These are phyloP conservation scores for Anthoceros angustus DNA, from an alignment of 225 moss, liverwort and hornwort species.

Conservation along the genomic window DNA sequence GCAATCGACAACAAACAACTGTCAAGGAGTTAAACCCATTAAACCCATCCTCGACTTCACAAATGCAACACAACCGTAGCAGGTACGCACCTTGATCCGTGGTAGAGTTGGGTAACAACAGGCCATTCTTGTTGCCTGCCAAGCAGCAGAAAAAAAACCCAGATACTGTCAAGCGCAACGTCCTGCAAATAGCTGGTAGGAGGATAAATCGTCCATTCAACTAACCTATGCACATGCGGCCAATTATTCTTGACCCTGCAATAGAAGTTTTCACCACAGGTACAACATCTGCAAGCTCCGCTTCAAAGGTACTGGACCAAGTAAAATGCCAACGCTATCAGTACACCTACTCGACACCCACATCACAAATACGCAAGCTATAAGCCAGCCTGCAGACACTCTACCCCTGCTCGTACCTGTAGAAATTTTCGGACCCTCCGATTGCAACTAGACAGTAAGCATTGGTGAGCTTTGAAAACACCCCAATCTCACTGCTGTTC, in stretches of 20 bases:
- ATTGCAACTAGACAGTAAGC: constrained; percentile 84
- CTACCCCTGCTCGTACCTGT: constrained; percentile 27
- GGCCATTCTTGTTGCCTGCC: constrained; percentile 69
- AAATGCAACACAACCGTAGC: not conserved
- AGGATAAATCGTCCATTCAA: not conserved
- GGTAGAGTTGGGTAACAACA: constrained; percentile 71
- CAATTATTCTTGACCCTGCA: constrained; percentile 83
- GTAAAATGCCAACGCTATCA: not conserved
- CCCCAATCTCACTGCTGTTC: constrained; percentile 90
- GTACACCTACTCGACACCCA: not conserved
- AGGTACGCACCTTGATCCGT: constrained; percentile 61
- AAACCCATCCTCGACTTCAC: not conserved
- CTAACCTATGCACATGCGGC: constrained; percentile 87
- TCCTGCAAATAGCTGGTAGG: not conserved
- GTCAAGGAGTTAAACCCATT: too few relatives aligned
- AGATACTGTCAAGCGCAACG: not conserved
- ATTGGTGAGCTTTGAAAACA: constrained; percentile 87
- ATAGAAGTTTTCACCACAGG: constrained; percentile 85
- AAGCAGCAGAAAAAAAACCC: not conserved
- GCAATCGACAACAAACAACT: not conserved
- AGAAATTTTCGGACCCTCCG: constrained; percentile 91
- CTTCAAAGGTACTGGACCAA: constrained; percentile 62
- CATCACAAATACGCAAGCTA: not conserved
- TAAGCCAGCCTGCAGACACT: not conserved
- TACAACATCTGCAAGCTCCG: constrained; percentile 65